phyloP scores from a whole-genome alignment of 352 stramenopile species.

The Globisporangium spinosum region DNA sequence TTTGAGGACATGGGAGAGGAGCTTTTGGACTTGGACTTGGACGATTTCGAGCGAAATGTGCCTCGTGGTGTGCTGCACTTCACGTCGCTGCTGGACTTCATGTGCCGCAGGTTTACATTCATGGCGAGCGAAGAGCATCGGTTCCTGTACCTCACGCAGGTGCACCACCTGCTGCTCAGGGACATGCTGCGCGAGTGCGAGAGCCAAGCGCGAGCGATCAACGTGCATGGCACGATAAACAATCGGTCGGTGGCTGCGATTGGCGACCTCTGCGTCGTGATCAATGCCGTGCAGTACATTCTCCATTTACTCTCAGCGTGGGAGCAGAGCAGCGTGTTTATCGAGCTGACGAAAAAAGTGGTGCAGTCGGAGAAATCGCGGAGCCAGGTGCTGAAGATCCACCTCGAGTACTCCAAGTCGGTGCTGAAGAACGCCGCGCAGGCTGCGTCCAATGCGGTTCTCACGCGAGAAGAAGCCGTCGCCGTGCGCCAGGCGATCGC shows the following conservation, averaged over 20 bases:
- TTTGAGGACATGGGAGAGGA: background rate
- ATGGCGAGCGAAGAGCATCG: conserved; percentile 64
- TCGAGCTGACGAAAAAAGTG: conserved; percentile 60
- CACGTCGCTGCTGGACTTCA: conserved; percentile 55
- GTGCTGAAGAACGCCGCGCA: conserved; percentile 43
- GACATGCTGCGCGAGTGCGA: conserved; percentile 22
- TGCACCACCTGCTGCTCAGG: conserved; percentile 49
- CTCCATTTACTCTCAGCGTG: conserved; percentile 37
- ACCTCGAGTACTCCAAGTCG: conserved; percentile 50
- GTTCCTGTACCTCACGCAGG: conserved; percentile 77
- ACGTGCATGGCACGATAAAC: background rate
- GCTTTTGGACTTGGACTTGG: background rate
- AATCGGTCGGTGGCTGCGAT: conserved; percentile 2
- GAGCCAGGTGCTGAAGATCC: conserved; percentile 54
- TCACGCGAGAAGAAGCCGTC: conserved; percentile 62
- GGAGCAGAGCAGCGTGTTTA: conserved; percentile 66
- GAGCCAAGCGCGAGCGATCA: conserved; percentile 9
- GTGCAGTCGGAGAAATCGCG: conserved; percentile 51
- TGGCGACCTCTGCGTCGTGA: conserved; percentile 36
- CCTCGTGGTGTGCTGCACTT: conserved; percentile 34
- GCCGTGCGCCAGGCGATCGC: conserved; percentile 65
- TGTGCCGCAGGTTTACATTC: conserved; percentile 57
- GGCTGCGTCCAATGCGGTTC: conserved; percentile 46
- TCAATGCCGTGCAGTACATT: conserved; percentile 50
- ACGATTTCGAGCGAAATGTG: conserved; percentile 11